Conservation (phyloP, 2,329 filamentous ascomycete genomes). For the Fusarium sp. region DNA sequence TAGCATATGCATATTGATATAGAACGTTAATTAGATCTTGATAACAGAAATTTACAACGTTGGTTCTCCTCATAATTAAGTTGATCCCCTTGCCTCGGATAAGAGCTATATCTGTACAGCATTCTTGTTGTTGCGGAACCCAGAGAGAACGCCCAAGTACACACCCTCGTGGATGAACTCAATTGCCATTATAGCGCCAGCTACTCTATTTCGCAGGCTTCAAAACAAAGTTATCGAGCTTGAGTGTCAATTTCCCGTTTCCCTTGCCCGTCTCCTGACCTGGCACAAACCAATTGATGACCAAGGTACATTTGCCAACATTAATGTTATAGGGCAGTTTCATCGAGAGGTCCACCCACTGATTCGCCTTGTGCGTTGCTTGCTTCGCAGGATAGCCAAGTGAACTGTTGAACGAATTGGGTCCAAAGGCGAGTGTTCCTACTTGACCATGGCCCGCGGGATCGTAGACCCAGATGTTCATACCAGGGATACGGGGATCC, state of each 20-base stretch:
- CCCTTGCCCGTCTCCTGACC: neutral
- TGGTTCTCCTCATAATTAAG: too few relatives aligned
- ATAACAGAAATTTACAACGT: rapidly evolving
- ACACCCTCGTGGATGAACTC: rapidly evolving
- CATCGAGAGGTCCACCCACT: neutral
- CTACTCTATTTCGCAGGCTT: neutral
- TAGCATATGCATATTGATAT: neutral
- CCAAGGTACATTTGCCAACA: neutral
- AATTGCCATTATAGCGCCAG: rapidly evolving
- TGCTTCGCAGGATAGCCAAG: neutral
- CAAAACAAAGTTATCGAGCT: neutral
- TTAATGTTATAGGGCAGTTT: neutral
- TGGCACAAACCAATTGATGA: neutral
- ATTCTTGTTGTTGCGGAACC: neutral
- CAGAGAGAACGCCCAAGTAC: rapidly evolving
- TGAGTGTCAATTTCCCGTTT: neutral
- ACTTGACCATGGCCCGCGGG: neutral
- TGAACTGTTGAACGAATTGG: neutral
- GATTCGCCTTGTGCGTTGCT: neutral
- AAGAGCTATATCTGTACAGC: neutral
- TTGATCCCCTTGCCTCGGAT: too few relatives aligned
- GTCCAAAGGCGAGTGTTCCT: neutral
- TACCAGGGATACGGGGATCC: neutral
- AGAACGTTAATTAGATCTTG: neutral
- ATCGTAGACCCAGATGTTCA: neutral